Evolutionary conservation across 345 rosid species (phyloP).

Genomic region (Eucalyptus dawsonii): DNA sequence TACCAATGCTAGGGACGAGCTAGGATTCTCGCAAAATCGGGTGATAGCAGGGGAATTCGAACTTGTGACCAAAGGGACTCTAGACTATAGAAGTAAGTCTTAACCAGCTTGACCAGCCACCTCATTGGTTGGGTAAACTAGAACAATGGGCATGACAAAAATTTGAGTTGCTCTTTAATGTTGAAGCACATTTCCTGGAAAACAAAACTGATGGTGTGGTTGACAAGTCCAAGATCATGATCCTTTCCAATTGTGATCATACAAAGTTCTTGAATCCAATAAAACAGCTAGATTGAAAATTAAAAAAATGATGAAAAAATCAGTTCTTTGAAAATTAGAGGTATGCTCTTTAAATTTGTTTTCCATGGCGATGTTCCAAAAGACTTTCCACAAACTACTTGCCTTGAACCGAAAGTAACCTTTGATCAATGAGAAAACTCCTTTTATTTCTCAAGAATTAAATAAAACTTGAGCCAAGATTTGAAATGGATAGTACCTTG

Average conservation of each 20-base stretch:
- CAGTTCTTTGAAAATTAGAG: not conserved
- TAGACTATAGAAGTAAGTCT: not conserved
- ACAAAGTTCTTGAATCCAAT: not conserved
- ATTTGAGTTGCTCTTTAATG: not conserved
- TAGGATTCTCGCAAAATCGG: not conserved
- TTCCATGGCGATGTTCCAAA: not conserved
- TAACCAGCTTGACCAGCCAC: not conserved
- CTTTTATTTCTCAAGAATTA: not conserved
- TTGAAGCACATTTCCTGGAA: not conserved
- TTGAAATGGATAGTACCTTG: not conserved
- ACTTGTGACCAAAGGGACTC: not conserved
- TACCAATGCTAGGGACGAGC: not conserved
- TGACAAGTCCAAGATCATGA: not conserved
- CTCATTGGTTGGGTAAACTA: not conserved
- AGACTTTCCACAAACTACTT: not conserved
- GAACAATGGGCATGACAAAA: fast-evolving
- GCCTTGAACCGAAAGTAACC: not conserved
- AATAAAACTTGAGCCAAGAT: not conserved
- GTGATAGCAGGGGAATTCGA: not conserved
- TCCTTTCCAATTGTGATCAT: not conserved
- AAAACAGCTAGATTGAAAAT: not conserved
- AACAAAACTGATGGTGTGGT: not conserved
- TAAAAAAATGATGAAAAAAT: not conserved
- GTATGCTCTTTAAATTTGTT: not conserved
- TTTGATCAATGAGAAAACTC: not conserved